Percentiles rank a stretch among this genome's conserved stretches.
phyloP scores from a whole-genome alignment of 75 land plant species.

The Cunninghamia lanceolata region DNA sequence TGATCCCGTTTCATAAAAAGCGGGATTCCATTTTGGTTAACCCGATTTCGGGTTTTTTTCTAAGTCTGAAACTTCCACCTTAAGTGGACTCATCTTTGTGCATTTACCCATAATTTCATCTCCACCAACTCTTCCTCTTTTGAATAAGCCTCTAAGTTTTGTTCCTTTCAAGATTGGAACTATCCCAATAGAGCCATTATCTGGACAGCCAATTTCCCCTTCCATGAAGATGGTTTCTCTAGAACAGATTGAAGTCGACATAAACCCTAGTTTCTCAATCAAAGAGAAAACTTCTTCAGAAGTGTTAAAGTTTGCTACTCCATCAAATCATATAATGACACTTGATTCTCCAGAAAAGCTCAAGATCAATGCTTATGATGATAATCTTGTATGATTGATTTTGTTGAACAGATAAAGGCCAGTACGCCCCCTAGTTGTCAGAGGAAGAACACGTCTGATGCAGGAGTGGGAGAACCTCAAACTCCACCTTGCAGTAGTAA shows the following conservation, averaged over 20 bases:
- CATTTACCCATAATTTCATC: constrained; percentile 48
- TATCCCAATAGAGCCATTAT: neutral
- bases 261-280: neutral
- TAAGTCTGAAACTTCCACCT: no score
- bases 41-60: no score
- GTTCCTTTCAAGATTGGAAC: neutral
- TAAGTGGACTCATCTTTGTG: no score
- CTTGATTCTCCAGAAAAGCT: neutral
- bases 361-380: neutral
- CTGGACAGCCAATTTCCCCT: neutral
- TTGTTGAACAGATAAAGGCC: neutral
- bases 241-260: neutral
- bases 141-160: neutral
- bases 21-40: no score
- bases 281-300: neutral
- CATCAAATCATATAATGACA: neutral
- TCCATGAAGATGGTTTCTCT: neutral
- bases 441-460: neutral
- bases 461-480: neutral
- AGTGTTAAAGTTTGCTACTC: neutral
- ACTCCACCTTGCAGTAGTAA: neutral
- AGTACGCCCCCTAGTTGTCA: neutral
- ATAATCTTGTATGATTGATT: constrained; percentile 5
- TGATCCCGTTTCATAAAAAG: no score
- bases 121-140: constrained; percentile 39